A percentile compares a stretch with the other conserved stretches of the same genome.
Evolutionary conservation across 2,329 filamentous ascomycete genomes (phyloP).

Genomic region (Capronia coronata): DNA sequence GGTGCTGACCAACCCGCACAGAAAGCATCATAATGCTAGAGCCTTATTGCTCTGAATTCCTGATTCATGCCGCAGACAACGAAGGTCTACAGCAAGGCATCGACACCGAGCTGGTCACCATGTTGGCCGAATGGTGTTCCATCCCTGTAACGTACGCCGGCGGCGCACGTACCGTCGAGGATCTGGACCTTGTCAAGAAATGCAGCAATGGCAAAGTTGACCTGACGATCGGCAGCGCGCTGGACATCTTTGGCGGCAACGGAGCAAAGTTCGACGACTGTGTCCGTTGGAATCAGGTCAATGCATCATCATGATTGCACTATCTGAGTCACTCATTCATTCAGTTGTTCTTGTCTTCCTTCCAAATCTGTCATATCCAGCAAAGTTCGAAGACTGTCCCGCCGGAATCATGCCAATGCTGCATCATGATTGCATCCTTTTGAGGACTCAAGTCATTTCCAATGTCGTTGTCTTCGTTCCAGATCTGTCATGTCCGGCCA

Average conservation of each 20-base stretch:
- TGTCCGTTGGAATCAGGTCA: conserved; percentile 68
- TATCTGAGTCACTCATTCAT: background rate
- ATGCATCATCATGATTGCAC: conserved; percentile 26
- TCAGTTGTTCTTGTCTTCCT: background rate
- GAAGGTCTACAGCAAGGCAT: conserved; percentile 89
- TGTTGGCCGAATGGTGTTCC: conserved; percentile 74
- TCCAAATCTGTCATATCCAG: background rate
- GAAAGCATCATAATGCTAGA: conserved; percentile 75
- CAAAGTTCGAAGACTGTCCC: no score
- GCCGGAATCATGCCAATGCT: no score
- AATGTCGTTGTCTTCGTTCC: no score
- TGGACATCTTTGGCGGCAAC: conserved; percentile 89
- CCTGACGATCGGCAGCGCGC: conserved; percentile 88
- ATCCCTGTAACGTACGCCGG: conserved; percentile 96
- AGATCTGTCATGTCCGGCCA: no score
- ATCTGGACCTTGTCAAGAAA: conserved; percentile 72
- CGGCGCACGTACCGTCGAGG: conserved; percentile 74
- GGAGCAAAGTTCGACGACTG: conserved; percentile 86
- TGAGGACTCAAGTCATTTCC: no score
- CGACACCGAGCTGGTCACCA: conserved; percentile 73
- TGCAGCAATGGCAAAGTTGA: conserved; percentile 79
- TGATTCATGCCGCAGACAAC: conserved; percentile 95
- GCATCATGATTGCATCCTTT: no score
- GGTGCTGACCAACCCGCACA: conserved; percentile 34
- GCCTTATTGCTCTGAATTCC: conserved; percentile 90